Conservation (phyloP, 164 flowering plant species). For the Magnolia kwangsiensis region DNA sequence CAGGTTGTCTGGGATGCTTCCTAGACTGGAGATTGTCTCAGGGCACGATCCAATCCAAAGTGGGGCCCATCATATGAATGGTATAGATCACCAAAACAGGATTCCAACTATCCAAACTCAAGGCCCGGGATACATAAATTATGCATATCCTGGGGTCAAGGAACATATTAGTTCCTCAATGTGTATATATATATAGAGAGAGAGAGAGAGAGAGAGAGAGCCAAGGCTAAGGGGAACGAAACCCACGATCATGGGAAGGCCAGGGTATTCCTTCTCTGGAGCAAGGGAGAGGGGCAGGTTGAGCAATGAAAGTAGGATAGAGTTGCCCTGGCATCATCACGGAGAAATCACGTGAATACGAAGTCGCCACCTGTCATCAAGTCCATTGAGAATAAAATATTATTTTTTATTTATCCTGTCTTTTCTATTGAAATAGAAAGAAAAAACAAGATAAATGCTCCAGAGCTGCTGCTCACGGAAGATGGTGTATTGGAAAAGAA, state of each 20-base stretch:
- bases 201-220: too few relatives aligned
- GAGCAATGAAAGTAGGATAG: slow-evolving; percentile 76
- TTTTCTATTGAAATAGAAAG: not conserved
- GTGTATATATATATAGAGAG: too few relatives aligned
- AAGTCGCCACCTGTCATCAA: slow-evolving; percentile 40
- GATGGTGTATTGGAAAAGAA: too few relatives aligned
- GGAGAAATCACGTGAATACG: slow-evolving; percentile 53
- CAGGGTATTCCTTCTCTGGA: slow-evolving; percentile 61
- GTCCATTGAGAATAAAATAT: not conserved
- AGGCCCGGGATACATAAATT: not conserved
- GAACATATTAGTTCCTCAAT: not conserved
- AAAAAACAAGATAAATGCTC: not conserved
- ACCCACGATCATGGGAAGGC: slow-evolving; percentile 56
- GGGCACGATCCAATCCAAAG: not conserved
- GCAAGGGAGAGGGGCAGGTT: slow-evolving; percentile 83
- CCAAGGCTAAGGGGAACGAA: slow-evolving; percentile 8
- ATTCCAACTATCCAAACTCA: not conserved
- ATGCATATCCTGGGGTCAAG: too few relatives aligned
- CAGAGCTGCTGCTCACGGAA: too few relatives aligned
- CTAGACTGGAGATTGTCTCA: too few relatives aligned
- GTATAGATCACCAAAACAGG: not conserved
- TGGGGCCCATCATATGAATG: not conserved
- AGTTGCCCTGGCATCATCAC: slow-evolving; percentile 88
- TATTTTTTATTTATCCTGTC: too few relatives aligned
- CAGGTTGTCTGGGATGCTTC: too few relatives aligned